These are phyloP conservation scores for Botrytis paeoniae DNA, from an alignment of 2,329 filamentous ascomycete species.

Conservation along the genomic window DNA sequence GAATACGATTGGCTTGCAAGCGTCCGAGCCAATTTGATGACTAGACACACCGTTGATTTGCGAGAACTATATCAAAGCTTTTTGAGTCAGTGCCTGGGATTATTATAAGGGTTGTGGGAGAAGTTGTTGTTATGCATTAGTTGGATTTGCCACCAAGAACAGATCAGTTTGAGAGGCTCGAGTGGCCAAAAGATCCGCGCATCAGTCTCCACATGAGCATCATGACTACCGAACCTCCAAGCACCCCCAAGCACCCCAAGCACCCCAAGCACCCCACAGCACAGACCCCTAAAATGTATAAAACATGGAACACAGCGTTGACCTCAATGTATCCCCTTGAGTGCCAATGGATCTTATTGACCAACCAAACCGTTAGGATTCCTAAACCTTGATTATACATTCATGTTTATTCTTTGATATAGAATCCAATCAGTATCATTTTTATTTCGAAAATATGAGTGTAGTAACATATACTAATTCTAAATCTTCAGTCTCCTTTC, in stretches of 20 bases:
- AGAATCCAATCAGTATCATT: no score
- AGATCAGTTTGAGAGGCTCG: neutral
- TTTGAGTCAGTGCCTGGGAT: neutral
- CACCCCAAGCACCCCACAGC: neutral
- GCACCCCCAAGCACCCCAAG: neutral
- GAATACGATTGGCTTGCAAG: neutral
- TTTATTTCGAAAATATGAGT: no score
- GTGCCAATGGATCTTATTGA: no score
- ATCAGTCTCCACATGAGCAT: neutral
- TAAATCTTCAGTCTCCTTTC: no score
- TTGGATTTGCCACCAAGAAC: neutral
- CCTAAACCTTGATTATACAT: no score
- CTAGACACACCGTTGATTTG: neutral
- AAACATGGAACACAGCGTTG: neutral
- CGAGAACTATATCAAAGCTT: neutral
- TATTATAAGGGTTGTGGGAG: neutral
- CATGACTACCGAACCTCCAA: slow-evolving; percentile 1
- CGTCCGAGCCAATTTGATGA: neutral
- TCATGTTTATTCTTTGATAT: no score
- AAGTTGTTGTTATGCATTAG: neutral
- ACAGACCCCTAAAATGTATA: neutral
- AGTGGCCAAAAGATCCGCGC: slow-evolving; percentile 1
- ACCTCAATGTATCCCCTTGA: neutral
- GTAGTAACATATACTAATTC: no score
- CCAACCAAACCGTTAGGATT: no score